Conservation (phyloP, 805 yeast species). For the Ogataea pignaliae region DNA sequence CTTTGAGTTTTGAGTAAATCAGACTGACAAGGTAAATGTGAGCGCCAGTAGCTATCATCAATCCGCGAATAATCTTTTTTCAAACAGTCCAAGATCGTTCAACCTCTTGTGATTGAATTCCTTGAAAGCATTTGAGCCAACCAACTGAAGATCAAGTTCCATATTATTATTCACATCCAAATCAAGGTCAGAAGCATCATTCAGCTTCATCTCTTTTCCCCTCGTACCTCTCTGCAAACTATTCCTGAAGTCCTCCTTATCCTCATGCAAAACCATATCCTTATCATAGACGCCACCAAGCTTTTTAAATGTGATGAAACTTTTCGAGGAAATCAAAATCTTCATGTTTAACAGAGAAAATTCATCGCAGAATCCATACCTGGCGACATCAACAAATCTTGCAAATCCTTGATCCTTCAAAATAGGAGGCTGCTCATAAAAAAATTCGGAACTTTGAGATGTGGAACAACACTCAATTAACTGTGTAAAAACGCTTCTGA, state of each 20-base stretch:
- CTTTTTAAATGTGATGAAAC: constrained; percentile 12
- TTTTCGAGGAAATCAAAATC: constrained; percentile 13
- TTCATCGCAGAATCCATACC: constrained; percentile 3
- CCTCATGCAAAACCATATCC: constrained; percentile 5
- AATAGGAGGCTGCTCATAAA: not conserved
- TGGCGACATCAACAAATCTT: not conserved
- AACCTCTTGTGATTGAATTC: constrained; percentile 21
- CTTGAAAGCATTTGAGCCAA: constrained; percentile 18
- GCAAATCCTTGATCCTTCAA: not conserved
- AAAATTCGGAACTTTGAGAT: not conserved
- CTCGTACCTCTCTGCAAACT: constrained; percentile 3
- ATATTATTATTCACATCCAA: not conserved
- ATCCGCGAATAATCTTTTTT: constrained; percentile 17
- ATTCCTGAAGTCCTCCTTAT: constrained; percentile 5
- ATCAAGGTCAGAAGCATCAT: not conserved
- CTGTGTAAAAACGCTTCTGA: constrained; percentile 5
- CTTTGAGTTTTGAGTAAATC: no score
- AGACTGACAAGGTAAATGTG: no score
- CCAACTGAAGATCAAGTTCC: constrained; percentile 5
- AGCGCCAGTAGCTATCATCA: no score
- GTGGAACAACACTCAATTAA: not conserved
- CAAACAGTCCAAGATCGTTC: constrained; percentile 16
- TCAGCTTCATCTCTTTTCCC: not conserved
- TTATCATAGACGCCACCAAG: constrained; percentile 9
- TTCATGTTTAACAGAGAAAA: constrained; percentile 11